These are phyloP conservation scores for Cymodocea nodosa DNA, from an alignment of 116 monocot genomes.

Conservation along the genomic window DNA sequence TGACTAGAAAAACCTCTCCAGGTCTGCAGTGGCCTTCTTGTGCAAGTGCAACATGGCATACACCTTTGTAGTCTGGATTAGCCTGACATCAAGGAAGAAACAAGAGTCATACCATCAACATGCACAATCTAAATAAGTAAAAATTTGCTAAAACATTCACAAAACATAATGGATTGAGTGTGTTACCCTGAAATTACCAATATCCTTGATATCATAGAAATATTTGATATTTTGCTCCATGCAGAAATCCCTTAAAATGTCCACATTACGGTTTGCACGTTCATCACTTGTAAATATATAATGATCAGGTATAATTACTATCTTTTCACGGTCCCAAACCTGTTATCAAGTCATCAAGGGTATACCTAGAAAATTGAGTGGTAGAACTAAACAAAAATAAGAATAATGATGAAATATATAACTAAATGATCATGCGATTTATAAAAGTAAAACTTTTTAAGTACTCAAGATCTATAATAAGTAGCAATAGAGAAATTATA, in stretches of 20 bases:
- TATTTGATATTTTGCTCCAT: constrained; percentile 91
- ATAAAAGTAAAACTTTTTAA: too few relatives aligned
- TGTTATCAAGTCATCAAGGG: constrained; percentile 2
- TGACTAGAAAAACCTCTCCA: constrained; percentile 53
- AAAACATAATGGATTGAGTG: not conserved
- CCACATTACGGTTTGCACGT: constrained; percentile 93
- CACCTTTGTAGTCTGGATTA: constrained; percentile 97
- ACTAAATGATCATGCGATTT: too few relatives aligned
- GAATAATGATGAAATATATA: too few relatives aligned
- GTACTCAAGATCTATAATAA: too few relatives aligned
- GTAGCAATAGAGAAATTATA: too few relatives aligned
- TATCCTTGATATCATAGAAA: constrained; percentile 94
- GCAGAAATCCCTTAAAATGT: constrained; percentile 86
- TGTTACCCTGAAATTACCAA: constrained; percentile 88
- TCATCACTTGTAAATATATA: constrained; percentile 98
- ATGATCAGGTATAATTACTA: constrained; percentile 96
- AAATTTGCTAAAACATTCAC: not conserved
- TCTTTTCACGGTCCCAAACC: constrained; percentile 98
- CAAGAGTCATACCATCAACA: not conserved
- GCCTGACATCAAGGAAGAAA: constrained; percentile 12
- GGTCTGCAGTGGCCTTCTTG: constrained; percentile 99
- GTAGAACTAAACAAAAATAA: too few relatives aligned
- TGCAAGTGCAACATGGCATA: constrained; percentile 93
- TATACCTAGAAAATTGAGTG: not conserved
- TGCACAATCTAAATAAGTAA: not conserved